phyloP scores from a whole-genome alignment of 2,329 filamentous ascomycete species.

The Fusarium bactridioides region DNA sequence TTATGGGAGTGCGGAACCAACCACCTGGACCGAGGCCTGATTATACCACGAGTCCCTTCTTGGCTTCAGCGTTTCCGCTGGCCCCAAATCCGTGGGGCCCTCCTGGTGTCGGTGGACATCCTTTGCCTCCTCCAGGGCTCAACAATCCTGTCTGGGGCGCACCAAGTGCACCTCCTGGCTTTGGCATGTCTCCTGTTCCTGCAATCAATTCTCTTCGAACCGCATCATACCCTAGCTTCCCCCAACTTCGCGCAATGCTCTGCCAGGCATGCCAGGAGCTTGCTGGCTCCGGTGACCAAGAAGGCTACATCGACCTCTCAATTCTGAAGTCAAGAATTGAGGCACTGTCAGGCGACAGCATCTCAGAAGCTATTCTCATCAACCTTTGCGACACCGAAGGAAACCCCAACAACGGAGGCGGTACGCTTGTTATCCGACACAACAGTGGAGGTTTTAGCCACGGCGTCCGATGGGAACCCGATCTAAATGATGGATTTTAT shows the following conservation, averaged over 20 bases:
- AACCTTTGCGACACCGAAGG: constrained; percentile 92
- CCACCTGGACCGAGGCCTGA: constrained; percentile 57
- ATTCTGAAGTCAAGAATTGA: constrained; percentile 72
- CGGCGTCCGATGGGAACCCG: constrained; percentile 64
- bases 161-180: constrained; percentile 46
- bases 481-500: constrained; percentile 54
- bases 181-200: constrained; percentile 45
- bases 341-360: constrained; percentile 55
- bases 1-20: constrained; percentile 54
- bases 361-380: constrained; percentile 72
- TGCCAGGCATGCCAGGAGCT: constrained; percentile 79
- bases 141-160: constrained; percentile 51
- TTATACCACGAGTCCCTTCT: constrained; percentile 54
- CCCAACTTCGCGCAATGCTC: constrained; percentile 78
- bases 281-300: constrained; percentile 51
- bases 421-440: constrained; percentile 77
- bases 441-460: constrained; percentile 52
- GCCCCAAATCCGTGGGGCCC: constrained; percentile 54
- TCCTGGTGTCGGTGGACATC: constrained; percentile 44
- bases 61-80: constrained; percentile 52
- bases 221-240: constrained; percentile 66
- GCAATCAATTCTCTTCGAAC: constrained; percentile 43
- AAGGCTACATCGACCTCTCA: constrained; percentile 75
- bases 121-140: constrained; percentile 58
- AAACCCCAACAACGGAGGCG: constrained; percentile 84